Evolutionary conservation across 148 eudicot species (phyloP), one percentile per base, ranked within the genome.

Genomic region (Rhododendron molle): DNA sequence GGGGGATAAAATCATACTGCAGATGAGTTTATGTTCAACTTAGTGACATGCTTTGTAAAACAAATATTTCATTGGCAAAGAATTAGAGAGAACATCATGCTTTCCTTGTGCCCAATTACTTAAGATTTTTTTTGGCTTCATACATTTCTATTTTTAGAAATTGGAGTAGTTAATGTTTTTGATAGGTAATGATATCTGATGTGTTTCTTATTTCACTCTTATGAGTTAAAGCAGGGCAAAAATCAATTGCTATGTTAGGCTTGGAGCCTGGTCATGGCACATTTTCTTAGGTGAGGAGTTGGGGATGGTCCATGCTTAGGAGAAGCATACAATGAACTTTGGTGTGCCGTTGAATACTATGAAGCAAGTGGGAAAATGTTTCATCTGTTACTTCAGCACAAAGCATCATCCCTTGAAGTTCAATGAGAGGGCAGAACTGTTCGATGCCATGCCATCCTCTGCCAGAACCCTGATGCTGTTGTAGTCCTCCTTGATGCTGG

Each of bases 231-330:
- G 73, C 34, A 67, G 73, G 73, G 73, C 34, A 8, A 67, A 67
- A 67, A 67, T 14, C 32, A 26, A 67, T 67, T 67, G 32, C 15
- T 67, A 5, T 67, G 73, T 26, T 67, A 26, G 73, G 73, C 73
- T 67, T n/a, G 73, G 73, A 67, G 34, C 73, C 32, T 67, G 73
- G 73, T 67, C 73, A n/a, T 67, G 34, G 34, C 14, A 67, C 13
- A n/a, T 67, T 67, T 67, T n/a, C 73, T 67, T 34, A n/a, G 73
- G 73, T n/a, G 73, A 67, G 73, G 73, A 67, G 73, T 67, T 67
- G 34, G 9, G 73, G 73, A 3, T 67, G 34, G 73, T 67, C 30
- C 73, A 67, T 67, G 73, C 73, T 67, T 67, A 67, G 73, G 73
- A n/a, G 73, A 67, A 67, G 32, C 73, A 67, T 36, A 32, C 34